Evolutionary conservation across 331 rosid genomes (phyloP).

Genomic region (Malus hybrid): DNA sequence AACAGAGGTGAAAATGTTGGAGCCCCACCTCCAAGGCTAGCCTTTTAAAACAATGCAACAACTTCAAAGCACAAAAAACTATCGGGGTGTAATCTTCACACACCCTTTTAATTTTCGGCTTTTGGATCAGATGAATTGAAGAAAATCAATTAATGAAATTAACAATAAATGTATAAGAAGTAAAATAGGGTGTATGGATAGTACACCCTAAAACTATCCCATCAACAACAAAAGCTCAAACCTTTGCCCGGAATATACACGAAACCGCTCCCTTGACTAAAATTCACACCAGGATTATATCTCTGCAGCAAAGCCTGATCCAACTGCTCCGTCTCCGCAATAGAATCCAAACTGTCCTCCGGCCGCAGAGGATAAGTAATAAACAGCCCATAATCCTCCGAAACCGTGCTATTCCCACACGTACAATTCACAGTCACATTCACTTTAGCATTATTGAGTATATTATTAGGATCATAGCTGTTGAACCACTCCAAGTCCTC

Average conservation of each 20-base stretch:
- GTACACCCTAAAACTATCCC: neutral
- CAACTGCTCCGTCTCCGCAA: slow-evolving; percentile 19
- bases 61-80: neutral
- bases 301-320: slow-evolving; percentile 14
- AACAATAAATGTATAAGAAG: no score
- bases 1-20: no score
- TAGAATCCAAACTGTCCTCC: slow-evolving; percentile 32
- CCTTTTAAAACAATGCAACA: no score
- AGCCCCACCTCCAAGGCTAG: no score
- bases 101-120: no score
- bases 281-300: slow-evolving; percentile 48
- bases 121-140: no score
- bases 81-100: neutral
- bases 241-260: slow-evolving; percentile 75
- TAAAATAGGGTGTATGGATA: no score
- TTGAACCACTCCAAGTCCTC: slow-evolving; percentile 27
- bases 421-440: slow-evolving; percentile 51
- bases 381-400: slow-evolving; percentile 51
- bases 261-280: slow-evolving; percentile 49
- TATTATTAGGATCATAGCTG: neutral
- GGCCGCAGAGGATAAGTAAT: slow-evolving; percentile 45
- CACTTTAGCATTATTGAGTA: slow-evolving; percentile 23
- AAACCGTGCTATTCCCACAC: slow-evolving; percentile 41
- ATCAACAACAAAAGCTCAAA: slow-evolving; percentile 23
- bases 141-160: no score